A percentile compares a stretch with the other conserved stretches of the same genome.
phyloP scores from a whole-genome alignment of 208 protist species.

The Wallacemonas rigidus region DNA sequence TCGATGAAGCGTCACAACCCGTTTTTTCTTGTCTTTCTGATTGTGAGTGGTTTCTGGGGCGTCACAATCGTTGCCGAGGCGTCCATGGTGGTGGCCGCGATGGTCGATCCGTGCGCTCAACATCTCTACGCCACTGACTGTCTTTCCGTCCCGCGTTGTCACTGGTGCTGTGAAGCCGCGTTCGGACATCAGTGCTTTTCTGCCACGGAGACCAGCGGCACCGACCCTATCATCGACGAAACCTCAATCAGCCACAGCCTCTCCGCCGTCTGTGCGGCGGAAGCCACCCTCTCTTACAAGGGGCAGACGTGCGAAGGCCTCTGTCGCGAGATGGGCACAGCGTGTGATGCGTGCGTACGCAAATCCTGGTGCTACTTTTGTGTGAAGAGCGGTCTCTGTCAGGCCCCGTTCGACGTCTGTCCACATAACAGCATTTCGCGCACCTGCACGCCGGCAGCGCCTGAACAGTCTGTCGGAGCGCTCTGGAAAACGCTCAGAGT shows the following conservation, averaged over 20 bases:
- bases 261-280: conserved; percentile 17
- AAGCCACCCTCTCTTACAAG: conserved; percentile 18
- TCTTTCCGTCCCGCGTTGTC: conserved; percentile 27
- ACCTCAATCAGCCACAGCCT: not conserved
- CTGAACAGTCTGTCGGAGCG: not conserved
- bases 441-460: not conserved
- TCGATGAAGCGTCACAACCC: too few relatives aligned
- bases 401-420: not conserved
- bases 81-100: not conserved
- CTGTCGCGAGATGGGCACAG: conserved; percentile 11
- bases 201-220: not conserved
- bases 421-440: not conserved
- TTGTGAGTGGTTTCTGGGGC: not conserved
- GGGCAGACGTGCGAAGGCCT: conserved; percentile 33
- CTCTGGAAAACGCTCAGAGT: not conserved
- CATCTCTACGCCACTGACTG: conserved; percentile 32
- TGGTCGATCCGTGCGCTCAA: not conserved
- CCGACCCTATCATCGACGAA: not conserved
- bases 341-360: conserved; percentile 5
- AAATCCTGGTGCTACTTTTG: conserved; percentile 23
- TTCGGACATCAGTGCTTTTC: conserved; percentile 40
- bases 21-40: not conserved
- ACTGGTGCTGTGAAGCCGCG: conserved; percentile 41
- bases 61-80: not conserved
- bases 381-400: not conserved